Base-by-base conservation (phyloP, 2,329 filamentous ascomycete species). In the Pseudogymnoascus sp. region DNA sequence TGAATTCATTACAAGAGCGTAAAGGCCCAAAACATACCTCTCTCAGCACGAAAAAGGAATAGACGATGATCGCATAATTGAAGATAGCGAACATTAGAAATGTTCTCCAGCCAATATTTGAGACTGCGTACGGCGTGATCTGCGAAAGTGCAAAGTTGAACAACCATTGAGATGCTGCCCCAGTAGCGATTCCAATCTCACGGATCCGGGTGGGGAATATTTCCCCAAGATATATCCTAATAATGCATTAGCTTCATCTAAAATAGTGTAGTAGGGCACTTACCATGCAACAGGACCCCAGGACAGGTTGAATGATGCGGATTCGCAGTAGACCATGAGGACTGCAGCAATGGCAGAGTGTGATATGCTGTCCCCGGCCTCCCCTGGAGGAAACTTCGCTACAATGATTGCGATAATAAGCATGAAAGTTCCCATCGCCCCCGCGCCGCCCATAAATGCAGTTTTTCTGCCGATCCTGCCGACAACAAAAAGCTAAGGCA, bases 21-120 rank as follows among this genome's bases (percentile, higher is more conserved):
- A 7, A 6, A 9, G 43, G 25, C 43, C 11, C n/a, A 18, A 43
- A 30, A 32, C 43, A 54, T 32, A 54, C 43, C 43, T 88, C 85
- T 65, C 84, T 84, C 64, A 88, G 75, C 68, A 82, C 79, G 64
- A 79, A 79, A 66, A 72, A 81, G 28, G 79, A 74, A 65, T 79
- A 18, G 1, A 70, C 35, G 0, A 71, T 72, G 37, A 79, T 78
- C 38, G 76, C 67, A 16, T 74, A 65, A 64, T 79, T 75, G 8
- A 78, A 74, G 4, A 74, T 60, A 22, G 75, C 77, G 73, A 76
- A 79, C 57, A 79, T 68, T 5, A 78, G 65, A 63, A 79, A 79
- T 0, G 75, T 75, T 16, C 74, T 74, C 77, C 76, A 79, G 1
- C 74, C 73, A 61, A 81, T 69, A 59, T 74, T 73, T 2, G 68